Evolutionary conservation across 441 rosid species (phyloP), one percentile per base, ranked within the genome.

Genomic region (Jatropha podagrica): DNA sequence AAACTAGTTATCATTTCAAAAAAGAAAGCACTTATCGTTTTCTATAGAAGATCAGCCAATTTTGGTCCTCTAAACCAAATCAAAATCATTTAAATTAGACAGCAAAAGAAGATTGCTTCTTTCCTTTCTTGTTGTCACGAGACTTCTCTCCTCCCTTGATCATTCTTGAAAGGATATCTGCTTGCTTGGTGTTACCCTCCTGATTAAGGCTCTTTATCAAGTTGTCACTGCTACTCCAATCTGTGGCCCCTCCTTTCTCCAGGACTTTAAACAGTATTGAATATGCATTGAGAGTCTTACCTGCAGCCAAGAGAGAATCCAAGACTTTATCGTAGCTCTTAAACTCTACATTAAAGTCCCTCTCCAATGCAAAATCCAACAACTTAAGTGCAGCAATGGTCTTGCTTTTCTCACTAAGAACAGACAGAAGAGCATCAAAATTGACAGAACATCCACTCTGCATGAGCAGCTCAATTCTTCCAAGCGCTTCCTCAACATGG

Each of bases 201-300:
- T 83, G 86, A 74, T 90, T 90, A 38, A 95, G 96, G 83, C 89
- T 90, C 82, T 82, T 83, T 76, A 92, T 95, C 83, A 95, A 81
- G 71, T 89, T 90, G 51, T 87, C 84, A 7, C 82, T 81, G 84
- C 91, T 93, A 68, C 91, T 85, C 97, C 96, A 91, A 63, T 91
- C 88, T 17, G 81, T 74, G 65, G 18, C 71, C 70, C 91, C 91
- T 75, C 94, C 94, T 84, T 89, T 92, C 88, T 78, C 90, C 90
- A 87, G 76, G 69, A 93, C 86, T 83, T 95, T 95, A 84, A 91
- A 89, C 80, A 95, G 78, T 73, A 93, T 82, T 0, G 99, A 92
- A 85, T 90, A 93, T n/a, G 99, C 93, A 79, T 90, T 91, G 55
- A 93, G 87, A 54, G 99, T 95, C 87, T 95, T 95, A 60, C 98